These are phyloP conservation scores for Acanthamoeba culbertsoni DNA, from an alignment of 208 protist genomes.

Conservation along the genomic window DNA sequence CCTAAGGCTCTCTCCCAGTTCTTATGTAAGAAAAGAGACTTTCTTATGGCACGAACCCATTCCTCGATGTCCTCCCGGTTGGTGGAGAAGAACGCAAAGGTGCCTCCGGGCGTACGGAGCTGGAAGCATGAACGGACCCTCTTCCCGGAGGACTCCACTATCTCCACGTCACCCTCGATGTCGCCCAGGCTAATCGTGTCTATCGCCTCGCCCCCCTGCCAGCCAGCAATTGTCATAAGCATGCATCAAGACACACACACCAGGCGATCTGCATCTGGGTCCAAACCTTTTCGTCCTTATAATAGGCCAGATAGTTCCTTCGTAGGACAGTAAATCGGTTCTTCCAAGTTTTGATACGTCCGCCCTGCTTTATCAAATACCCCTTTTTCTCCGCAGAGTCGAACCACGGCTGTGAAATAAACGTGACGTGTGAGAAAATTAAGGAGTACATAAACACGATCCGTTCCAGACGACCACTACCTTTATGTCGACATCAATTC, in stretches of 20 bases:
- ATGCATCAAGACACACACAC: not conserved
- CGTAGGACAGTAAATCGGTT: not conserved
- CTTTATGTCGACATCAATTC: slow-evolving; percentile 9
- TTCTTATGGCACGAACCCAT: not conserved
- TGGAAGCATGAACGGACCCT: not conserved
- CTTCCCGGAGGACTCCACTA: not conserved
- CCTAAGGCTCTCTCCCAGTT: not conserved
- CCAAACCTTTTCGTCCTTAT: not conserved
- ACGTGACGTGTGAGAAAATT: not conserved
- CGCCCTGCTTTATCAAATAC: not conserved
- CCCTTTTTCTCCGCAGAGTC: not conserved
- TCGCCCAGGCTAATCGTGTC: not conserved
- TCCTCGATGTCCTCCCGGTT: not conserved
- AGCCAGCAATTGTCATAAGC: not conserved
- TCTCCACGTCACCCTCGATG: not conserved
- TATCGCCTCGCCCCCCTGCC: not conserved
- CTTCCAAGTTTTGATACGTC: slow-evolving; percentile 8
- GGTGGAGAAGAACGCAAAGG: not conserved
- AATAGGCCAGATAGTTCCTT: not conserved
- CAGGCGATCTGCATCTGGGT: too few species aligned
- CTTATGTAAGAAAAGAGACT: not conserved
- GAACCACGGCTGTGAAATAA: not conserved
- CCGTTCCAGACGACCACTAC: not conserved
- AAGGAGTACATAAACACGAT: not conserved
- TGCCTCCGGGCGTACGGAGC: not conserved